Conservation (phyloP, 1,284 basidiomycete species). For the Microbotryum lychnidis-dioicae region DNA sequence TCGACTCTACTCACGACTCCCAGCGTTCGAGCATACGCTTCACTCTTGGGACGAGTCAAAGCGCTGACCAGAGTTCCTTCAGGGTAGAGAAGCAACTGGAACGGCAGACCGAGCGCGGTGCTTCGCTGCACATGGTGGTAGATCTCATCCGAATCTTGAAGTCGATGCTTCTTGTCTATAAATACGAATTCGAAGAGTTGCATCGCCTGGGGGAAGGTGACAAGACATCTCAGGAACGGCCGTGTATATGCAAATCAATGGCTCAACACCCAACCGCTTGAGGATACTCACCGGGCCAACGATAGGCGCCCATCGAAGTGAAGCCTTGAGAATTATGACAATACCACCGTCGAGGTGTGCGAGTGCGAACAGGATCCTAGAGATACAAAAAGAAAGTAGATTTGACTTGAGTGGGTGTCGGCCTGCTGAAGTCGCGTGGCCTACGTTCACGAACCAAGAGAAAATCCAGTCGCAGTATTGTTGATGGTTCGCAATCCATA, state of each 20-base stretch:
- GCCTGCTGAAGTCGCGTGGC: slow-evolving; percentile 47
- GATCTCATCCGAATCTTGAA: background rate
- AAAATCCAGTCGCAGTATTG: too few relatives aligned
- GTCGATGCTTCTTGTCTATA: slow-evolving; percentile 54
- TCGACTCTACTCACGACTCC: slow-evolving; percentile 56
- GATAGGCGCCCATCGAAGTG: slow-evolving; percentile 75
- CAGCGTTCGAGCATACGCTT: slow-evolving; percentile 71
- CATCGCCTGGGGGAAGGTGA: slow-evolving; percentile 54
- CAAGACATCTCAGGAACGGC: too few relatives aligned
- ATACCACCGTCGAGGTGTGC: slow-evolving; percentile 40
- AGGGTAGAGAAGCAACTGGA: slow-evolving; percentile 79
- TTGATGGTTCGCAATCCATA: slow-evolving; percentile 13
- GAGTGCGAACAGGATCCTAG: slow-evolving; percentile 1
- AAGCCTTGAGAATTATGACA: slow-evolving; percentile 81
- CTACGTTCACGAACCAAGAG: too few relatives aligned
- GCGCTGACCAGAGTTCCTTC: slow-evolving; percentile 83
- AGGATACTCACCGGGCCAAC: slow-evolving; percentile 64
- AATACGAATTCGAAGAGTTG: slow-evolving; percentile 87
- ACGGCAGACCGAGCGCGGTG: slow-evolving; percentile 42
- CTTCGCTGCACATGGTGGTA: background rate
- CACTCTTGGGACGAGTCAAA: slow-evolving; percentile 69
- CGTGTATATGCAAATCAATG: too few relatives aligned
- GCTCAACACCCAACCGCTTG: too few relatives aligned
- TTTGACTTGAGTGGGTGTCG: slow-evolving; percentile 78
- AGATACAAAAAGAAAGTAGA: slow-evolving; percentile 32